Base-by-base conservation (phyloP, 495 filamentous ascomycete genomes). In the Letharia columbiana region DNA sequence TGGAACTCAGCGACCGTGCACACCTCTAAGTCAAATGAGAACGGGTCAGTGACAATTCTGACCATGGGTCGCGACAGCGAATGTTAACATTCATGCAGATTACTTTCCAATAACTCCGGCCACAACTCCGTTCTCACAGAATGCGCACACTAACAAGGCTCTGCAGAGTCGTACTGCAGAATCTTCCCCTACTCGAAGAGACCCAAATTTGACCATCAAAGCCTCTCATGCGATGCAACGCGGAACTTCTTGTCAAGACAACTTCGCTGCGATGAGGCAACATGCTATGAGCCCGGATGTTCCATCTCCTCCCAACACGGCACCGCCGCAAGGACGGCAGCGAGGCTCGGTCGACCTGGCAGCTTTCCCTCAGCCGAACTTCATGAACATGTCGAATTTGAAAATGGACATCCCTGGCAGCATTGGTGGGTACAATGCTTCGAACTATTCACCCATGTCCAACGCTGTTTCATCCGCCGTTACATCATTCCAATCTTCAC, bases 11-110 rank as follows among this genome's bases (percentile, higher is more conserved):
- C 79, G 80, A 68, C 84, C 86, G 49, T 75, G 79, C 67, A 90
- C 85, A 40, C 87, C 84, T 69, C 78, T 77, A 68, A 79, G 75
- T 52, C 84, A 85, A 70, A 81, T 79, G 73, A 77, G 72, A 63
- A 71, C 71, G 62, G 77, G 87, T 88, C 78, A 76, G 83, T 72
- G 58, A 33, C 39, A 42, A 2, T 52, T 67, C 64, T 60, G 20
- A 50, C 47, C 56, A 18, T 20, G 17, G 15, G 37, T 41, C 0
- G 17, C 15, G 41, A 59, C 37, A 11, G 31, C 13, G n/a, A 68
- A 73, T 68, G 78, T 60, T 40, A 44, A 62, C 54, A 52, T n/a
- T 17, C 1, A 20, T 65, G 80, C 74, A 80, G 65, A 39, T 40
- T 77, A 76, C 63, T 76, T 77, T 61, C 82, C 80, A 2, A 72